Evolutionary conservation across 768 basidiomycete genomes (phyloP), one percentile per base, ranked within the genome.

Genomic region (Agaricus sinodeliciosus): DNA sequence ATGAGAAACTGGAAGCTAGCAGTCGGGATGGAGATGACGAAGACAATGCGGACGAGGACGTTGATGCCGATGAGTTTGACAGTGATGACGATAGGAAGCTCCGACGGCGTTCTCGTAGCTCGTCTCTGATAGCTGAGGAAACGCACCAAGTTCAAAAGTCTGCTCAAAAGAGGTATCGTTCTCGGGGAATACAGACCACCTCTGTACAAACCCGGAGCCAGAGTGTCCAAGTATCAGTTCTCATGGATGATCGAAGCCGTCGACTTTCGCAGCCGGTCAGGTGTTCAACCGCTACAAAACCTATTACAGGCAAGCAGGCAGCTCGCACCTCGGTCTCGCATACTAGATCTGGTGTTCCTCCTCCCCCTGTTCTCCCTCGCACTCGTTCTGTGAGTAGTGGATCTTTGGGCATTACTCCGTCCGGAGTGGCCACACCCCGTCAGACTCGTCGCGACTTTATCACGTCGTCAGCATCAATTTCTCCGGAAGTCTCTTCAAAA

Each of bases 11-110:
- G 18, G 89, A 90, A 59, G 82, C 74, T 12, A 84, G 79, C 59
- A 91, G 90, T 62, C 79, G 81, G 55, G 90, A 92, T 64, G 90
- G 85, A 4, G 90, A 91, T 59, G 82, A 86, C 55, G 89, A 90
- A 59, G 87, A 87, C 57, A 84, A 87, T 52, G 78, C 77, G 3
- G 80, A 80, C 16, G 81, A 83, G 34, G 74, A 76, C 50, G 72
- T 71, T 19, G 64, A 63, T 15, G 78, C 13, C 6, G 25, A 18
- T 15, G 51, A 77, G 15, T 67, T 68, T 27, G 63, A 59, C 18
- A 57, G 52, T n/a, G 60, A 60, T 27, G 62, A 61, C 31, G 54
- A 57, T 16, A 62, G 52, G 43, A 63, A 67, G 54, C 65, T 63
- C 71, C 53, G 67, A 62, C 56, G 70, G 69, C 56, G 73, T 72